Percentiles rank a stretch among this genome's conserved stretches.
These are phyloP conservation scores for Pichia inconspicua DNA, from an alignment of 1,139 yeast genomes.

Conservation along the genomic window DNA sequence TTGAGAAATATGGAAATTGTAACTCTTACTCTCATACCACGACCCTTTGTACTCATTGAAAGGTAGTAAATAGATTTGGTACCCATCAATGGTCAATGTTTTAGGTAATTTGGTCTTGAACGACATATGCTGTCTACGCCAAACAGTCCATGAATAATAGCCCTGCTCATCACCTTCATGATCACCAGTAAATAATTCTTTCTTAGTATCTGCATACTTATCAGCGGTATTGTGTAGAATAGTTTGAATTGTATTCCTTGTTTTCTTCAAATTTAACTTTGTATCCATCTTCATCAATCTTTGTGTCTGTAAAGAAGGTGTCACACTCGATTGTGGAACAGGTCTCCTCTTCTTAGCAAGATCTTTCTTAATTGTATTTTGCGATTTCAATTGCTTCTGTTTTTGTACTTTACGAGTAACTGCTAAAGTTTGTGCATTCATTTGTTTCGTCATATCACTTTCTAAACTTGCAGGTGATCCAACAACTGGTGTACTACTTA, in stretches of 20 bases:
- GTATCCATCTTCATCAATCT: neutral
- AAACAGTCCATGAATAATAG: slow-evolving; percentile 56
- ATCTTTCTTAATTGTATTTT: neutral
- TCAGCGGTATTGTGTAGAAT: slow-evolving; percentile 22
- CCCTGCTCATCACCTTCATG: neutral
- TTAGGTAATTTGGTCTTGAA: slow-evolving; percentile 77
- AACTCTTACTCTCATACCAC: slow-evolving; percentile 57
- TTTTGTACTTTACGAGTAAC: neutral
- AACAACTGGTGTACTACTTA: neutral
- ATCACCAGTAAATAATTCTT: slow-evolving; percentile 10
- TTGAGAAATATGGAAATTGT: slow-evolving; percentile 81
- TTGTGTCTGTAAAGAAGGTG: neutral
- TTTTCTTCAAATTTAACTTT: slow-evolving; percentile 16
- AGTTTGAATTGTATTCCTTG: slow-evolving; percentile 20
- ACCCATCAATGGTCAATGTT: slow-evolving; percentile 85
- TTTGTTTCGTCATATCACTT: neutral
- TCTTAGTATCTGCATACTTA: slow-evolving; percentile 16
- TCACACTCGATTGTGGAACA: neutral
- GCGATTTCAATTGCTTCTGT: neutral
- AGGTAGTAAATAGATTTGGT: slow-evolving; percentile 83
- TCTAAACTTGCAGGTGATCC: neutral
- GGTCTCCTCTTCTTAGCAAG: neutral
- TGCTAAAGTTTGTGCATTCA: neutral
- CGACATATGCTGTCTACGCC: slow-evolving; percentile 82
- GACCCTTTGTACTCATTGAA: slow-evolving; percentile 59